Percentiles rank a stretch among this genome's conserved stretches.
phyloP scores from a whole-genome alignment of 371 early-diverging fungal genomes.

The Coemansia sp. region DNA sequence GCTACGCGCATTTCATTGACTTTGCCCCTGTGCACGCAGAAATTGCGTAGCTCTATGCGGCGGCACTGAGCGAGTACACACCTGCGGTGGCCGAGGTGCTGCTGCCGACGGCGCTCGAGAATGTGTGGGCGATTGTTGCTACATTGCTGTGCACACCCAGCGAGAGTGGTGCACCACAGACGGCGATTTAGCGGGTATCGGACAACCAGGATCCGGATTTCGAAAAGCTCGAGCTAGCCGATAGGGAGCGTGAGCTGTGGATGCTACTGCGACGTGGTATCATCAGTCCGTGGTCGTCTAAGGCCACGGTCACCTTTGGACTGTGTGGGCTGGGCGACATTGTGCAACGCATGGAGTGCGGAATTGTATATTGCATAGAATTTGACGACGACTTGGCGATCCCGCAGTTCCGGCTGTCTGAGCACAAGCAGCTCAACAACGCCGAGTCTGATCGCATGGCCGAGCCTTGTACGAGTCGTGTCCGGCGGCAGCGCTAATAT shows the following conservation, averaged over 20 bases:
- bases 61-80: constrained; percentile 32
- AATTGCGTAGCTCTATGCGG: constrained; percentile 1
- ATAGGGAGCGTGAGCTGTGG: constrained; percentile 31
- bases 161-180: constrained; percentile 28
- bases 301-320: constrained; percentile 94
- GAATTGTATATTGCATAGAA: constrained; percentile 64
- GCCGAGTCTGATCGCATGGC: constrained; percentile 94
- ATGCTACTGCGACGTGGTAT: constrained; percentile 90
- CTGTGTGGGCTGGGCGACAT: constrained; percentile 74
- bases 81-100: constrained; percentile 12
- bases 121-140: constrained; percentile 41
- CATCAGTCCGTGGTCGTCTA: constrained; percentile 98
- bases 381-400: constrained; percentile 26
- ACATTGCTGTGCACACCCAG: constrained; percentile 43
- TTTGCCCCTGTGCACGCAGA: constrained; percentile 8
- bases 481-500: constrained; percentile 67
- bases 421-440: constrained; percentile 54
- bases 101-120: constrained; percentile 5
- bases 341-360: constrained; percentile 87
- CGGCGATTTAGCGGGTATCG: constrained; percentile 23
- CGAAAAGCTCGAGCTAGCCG: constrained; percentile 2
- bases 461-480: constrained; percentile 64
- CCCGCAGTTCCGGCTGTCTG: constrained; percentile 21
- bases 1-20: constrained; percentile 45
- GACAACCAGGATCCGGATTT: constrained; percentile 2